These are phyloP conservation scores for Trametes coccinea DNA, from an alignment of 768 basidiomycete genomes.

Conservation along the genomic window DNA sequence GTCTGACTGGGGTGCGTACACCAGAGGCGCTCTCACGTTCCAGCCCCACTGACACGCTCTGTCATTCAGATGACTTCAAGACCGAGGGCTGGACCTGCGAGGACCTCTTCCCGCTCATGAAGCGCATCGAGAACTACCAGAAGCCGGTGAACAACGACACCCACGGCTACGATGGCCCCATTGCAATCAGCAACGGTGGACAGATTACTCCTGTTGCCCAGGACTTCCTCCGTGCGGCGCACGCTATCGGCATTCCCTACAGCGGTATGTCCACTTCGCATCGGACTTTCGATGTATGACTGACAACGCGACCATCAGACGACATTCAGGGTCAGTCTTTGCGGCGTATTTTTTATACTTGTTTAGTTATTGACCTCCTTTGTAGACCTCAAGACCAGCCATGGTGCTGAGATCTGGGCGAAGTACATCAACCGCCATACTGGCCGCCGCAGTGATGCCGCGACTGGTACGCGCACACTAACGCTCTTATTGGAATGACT, in stretches of 20 bases:
- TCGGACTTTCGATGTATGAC: not conserved
- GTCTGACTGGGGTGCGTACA: constrained; percentile 64
- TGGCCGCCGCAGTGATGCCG: constrained; percentile 70
- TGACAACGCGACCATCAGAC: constrained; percentile 37
- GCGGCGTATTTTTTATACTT: not conserved
- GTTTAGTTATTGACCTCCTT: not conserved
- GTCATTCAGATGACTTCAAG: constrained; percentile 65
- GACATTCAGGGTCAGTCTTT: constrained; percentile 54
- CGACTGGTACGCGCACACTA: constrained; percentile 45
- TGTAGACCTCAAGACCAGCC: constrained; percentile 55
- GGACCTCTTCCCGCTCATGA: constrained; percentile 72
- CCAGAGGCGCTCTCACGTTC: not conserved
- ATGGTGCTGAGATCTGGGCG: constrained; percentile 72
- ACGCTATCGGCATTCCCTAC: constrained; percentile 61
- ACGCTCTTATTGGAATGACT: not conserved
- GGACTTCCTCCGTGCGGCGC: constrained; percentile 66
- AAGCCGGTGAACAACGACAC: constrained; percentile 66
- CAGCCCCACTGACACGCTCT: not conserved
- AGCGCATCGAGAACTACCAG: constrained; percentile 76
- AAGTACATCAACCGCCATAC: constrained; percentile 78
- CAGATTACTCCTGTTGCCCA: constrained; percentile 63
- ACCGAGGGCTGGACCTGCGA: constrained; percentile 66
- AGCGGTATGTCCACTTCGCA: constrained; percentile 46
- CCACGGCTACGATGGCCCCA: constrained; percentile 74
- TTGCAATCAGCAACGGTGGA: constrained; percentile 72